Evolutionary conservation across 192 early-diverging fungal species (phyloP).

Genomic region (Coemansia nantahalensis): DNA sequence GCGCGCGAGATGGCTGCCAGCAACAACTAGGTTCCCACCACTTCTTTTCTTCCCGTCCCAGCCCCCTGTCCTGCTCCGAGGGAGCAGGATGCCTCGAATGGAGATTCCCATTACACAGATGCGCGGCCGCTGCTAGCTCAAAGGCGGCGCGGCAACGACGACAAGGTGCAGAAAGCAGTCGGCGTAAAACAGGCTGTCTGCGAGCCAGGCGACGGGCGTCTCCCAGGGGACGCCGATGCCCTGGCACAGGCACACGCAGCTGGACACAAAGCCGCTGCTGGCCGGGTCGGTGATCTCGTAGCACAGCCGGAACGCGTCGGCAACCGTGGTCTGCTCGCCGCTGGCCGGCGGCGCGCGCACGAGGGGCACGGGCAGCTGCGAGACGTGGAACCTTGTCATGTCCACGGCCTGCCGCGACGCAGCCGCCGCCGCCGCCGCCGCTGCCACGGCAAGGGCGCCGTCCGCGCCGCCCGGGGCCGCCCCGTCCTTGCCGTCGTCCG

Average conservation of each 20-base stretch:
- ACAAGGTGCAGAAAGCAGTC: constrained; percentile 87
- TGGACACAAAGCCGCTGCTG: constrained; percentile 35
- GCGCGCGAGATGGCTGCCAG: constrained; percentile 63
- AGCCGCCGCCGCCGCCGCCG: too few species aligned
- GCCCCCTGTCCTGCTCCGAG: too few species aligned
- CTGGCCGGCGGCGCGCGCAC: background rate
- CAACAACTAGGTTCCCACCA: constrained; percentile 26
- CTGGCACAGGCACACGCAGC: constrained; percentile 63
- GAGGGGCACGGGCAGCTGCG: constrained; percentile 40
- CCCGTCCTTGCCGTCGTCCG: constrained; percentile 10
- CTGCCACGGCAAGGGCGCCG: too few species aligned
- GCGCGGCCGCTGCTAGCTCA: too few species aligned
- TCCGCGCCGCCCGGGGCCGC: background rate
- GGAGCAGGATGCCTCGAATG: too few species aligned
- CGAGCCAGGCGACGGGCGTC: constrained; percentile 73
- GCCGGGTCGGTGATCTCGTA: constrained; percentile 53
- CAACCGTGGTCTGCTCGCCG: constrained; percentile 19
- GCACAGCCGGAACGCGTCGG: constrained; percentile 46
- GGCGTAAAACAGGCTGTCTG: constrained; percentile 69
- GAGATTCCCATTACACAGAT: too few species aligned
- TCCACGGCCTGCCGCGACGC: background rate
- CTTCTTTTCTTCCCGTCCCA: too few species aligned
- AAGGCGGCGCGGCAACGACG: constrained; percentile 10
- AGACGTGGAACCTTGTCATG: constrained; percentile 36
- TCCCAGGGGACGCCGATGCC: constrained; percentile 68